phyloP scores from a whole-genome alignment of 768 basidiomycete genomes.

The Coprinopsis sp. region DNA sequence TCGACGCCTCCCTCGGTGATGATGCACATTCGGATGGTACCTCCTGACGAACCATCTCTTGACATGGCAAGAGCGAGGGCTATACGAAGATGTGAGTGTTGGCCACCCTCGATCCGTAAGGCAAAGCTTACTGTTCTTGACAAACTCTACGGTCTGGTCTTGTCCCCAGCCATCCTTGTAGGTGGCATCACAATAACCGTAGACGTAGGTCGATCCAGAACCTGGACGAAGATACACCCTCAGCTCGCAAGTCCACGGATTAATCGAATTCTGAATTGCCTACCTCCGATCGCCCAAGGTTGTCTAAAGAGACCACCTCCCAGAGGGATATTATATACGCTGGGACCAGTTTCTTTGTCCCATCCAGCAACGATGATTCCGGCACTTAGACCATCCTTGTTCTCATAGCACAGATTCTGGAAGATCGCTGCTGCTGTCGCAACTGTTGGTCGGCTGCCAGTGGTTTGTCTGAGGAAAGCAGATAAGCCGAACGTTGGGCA shows the following conservation, averaged over 20 bases:
- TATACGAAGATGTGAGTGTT: slow-evolving; percentile 26
- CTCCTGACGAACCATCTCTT: slow-evolving; percentile 96
- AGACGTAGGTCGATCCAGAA: slow-evolving; percentile 96
- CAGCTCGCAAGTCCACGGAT: no score
- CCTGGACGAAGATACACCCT: no score
- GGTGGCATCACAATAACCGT: slow-evolving; percentile 99
- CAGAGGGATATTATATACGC: slow-evolving; percentile 94
- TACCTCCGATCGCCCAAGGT: slow-evolving; percentile 98
- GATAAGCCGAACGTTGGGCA: slow-evolving; percentile 6
- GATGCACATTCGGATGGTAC: slow-evolving; percentile 95
- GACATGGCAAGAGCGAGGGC: slow-evolving; percentile 95
- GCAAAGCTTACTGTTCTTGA: slow-evolving; percentile 80
- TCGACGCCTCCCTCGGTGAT: slow-evolving; percentile 93
- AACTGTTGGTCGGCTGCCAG: slow-evolving; percentile 69
- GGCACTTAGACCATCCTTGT: slow-evolving; percentile 85
- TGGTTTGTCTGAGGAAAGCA: slow-evolving; percentile 40
- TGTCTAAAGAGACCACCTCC: slow-evolving; percentile 96
- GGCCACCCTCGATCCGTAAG: background rate
- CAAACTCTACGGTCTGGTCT: slow-evolving; percentile 90
- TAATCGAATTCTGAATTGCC: slow-evolving; percentile 17
- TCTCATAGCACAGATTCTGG: slow-evolving; percentile 85
- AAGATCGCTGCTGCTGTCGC: slow-evolving; percentile 78
- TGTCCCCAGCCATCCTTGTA: slow-evolving; percentile 88
- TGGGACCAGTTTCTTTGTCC: slow-evolving; percentile 88
- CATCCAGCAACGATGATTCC: slow-evolving; percentile 98